Base-by-base conservation (phyloP, 768 basidiomycete species). In the Tylopilus sp. region DNA sequence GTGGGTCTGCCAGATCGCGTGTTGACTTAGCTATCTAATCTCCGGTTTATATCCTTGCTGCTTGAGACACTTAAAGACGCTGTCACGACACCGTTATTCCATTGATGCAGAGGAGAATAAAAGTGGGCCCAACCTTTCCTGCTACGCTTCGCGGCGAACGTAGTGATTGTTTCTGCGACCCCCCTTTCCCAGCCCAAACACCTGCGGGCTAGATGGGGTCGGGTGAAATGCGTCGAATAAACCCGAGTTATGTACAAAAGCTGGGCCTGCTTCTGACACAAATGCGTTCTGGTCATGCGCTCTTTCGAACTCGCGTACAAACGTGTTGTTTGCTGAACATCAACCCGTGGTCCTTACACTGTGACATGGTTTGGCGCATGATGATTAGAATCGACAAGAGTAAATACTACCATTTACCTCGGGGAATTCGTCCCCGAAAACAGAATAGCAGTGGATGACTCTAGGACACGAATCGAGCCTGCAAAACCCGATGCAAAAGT, bases 61-160 rank as follows among this genome's bases (percentile, higher is more conserved):
- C 11, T 28, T 22, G 12, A 60, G 49, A 5, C 51, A 48, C 13
- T 50, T 22, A 5, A 60, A 46, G 15, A 60, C 57, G 2, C 59
- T 60, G 26, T 3, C 1, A n/a, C 13, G 33, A n/a, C 1, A 6
- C 20, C n/a, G 15, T 3, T 33, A 26, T 7, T 38, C 3, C 17
- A 39, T 2, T 5, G 3, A 31, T 31, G 31, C 13, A 31, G 15
- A 31, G 4, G 26, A 28, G 1, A 33, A n/a, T n/a, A n/a, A 8
- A 38, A 21, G 23, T 18, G 20, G 13, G 2, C 30, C 49, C 11
- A 2, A 51, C 57, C 22, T 28, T 3, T 40, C 7, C 18, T n/a
- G 12, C 36, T 50, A 44, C 13, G 44, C 21, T 15, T 22, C 5
- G 40, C 51, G 15, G 21, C 36, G 33, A 0, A 7, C 17, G 8